phyloP scores from a whole-genome alignment of 1,139 yeast species.

The Lodderomyces elongisporus region DNA sequence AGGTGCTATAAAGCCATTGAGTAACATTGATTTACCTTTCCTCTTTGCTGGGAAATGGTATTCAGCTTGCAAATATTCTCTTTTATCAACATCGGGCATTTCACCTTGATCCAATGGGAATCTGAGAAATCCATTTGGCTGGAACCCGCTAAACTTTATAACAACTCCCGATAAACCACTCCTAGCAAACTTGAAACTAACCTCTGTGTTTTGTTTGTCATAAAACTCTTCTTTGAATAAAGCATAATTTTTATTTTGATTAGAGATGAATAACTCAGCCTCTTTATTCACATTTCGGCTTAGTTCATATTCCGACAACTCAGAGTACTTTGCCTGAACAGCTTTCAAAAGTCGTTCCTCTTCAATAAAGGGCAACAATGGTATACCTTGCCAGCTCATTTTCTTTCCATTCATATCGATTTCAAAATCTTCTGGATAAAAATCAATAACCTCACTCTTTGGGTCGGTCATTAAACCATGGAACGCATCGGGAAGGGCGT shows the following conservation, averaged over 20 bases:
- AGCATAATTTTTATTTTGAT: slow-evolving; percentile 45
- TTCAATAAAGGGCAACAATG: slow-evolving; percentile 85
- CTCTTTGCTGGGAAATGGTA: slow-evolving; percentile 54
- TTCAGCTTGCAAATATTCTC: slow-evolving; percentile 49
- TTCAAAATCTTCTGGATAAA: slow-evolving; percentile 83
- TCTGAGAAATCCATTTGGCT: slow-evolving; percentile 39
- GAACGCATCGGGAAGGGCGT: slow-evolving; percentile 79
- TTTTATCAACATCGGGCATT: slow-evolving; percentile 54
- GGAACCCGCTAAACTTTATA: slow-evolving; percentile 38
- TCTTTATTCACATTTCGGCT: slow-evolving; percentile 64
- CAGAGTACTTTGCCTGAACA: slow-evolving; percentile 60
- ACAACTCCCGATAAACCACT: slow-evolving; percentile 70
- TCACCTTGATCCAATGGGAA: slow-evolving; percentile 62
- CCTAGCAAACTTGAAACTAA: slow-evolving; percentile 42
- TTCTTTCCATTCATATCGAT: slow-evolving; percentile 95
- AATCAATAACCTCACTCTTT: slow-evolving; percentile 81
- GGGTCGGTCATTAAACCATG: slow-evolving; percentile 78
- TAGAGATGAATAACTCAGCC: slow-evolving; percentile 59
- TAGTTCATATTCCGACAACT: slow-evolving; percentile 63
- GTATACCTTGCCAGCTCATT: slow-evolving; percentile 94
- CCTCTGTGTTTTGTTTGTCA: slow-evolving; percentile 23
- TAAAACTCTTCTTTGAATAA: slow-evolving; percentile 32
- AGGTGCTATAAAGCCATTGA: slow-evolving; percentile 73
- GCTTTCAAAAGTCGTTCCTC: slow-evolving; percentile 65
- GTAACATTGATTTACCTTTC: slow-evolving; percentile 72